Evolutionary conservation across 176 grass and related monocot genomes (phyloP).

Genomic region (Alopecurus myosuroides): DNA sequence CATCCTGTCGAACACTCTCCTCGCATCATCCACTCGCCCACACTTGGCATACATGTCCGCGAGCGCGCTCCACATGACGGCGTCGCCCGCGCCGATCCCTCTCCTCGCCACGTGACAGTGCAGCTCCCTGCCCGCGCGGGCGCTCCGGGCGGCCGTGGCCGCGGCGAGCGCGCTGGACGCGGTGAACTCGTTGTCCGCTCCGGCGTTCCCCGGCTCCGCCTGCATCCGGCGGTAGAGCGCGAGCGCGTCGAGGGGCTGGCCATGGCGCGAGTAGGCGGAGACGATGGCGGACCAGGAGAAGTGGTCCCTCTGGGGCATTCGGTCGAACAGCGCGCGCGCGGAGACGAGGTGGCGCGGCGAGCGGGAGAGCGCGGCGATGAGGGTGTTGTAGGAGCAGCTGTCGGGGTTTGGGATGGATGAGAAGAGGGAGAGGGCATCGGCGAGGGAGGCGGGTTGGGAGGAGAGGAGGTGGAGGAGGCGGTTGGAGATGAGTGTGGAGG

Average conservation of each 20-base stretch:
- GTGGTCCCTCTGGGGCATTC: constrained; percentile 68
- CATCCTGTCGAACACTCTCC: constrained; percentile 65
- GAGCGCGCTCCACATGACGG: constrained; percentile 71
- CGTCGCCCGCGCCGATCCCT: constrained; percentile 48
- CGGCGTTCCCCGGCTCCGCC: neutral
- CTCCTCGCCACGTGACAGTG: constrained; percentile 66
- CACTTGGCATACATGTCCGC: constrained; percentile 92
- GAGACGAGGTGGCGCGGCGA: constrained; percentile 34
- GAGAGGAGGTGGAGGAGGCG: constrained; percentile 64
- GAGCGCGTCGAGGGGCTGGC: constrained; percentile 43
- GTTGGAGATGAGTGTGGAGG: constrained; percentile 48
- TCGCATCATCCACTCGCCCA: constrained; percentile 55
- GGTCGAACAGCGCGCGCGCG: constrained; percentile 55
- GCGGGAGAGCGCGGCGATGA: constrained; percentile 57
- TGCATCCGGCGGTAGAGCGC: constrained; percentile 70
- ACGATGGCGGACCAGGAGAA: constrained; percentile 82
- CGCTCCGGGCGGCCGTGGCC: constrained; percentile 33
- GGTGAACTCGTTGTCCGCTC: constrained; percentile 73
- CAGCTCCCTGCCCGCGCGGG: constrained; percentile 62
- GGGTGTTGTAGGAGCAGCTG: constrained; percentile 70
- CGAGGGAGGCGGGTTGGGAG: constrained; percentile 33
- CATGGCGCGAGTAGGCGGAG: constrained; percentile 52
- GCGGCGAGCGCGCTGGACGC: constrained; percentile 81
- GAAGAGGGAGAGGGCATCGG: constrained; percentile 53
- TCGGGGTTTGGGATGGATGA: constrained; percentile 44